Conservation (phyloP, 148 eudicot species). For the Rhododendron mucronatum region DNA sequence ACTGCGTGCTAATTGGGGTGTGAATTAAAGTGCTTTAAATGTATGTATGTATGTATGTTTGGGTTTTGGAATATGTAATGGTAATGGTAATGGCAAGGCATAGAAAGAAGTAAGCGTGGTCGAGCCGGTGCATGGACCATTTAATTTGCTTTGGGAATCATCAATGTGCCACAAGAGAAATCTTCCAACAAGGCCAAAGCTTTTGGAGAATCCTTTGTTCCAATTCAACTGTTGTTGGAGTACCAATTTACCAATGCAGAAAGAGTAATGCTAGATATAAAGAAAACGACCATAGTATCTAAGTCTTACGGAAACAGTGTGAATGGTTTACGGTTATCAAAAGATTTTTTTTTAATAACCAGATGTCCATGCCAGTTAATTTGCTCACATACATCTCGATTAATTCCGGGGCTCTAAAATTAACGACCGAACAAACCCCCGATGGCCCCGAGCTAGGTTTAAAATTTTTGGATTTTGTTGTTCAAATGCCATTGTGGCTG, state of each 20-base stretch:
- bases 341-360: too few relatives aligned
- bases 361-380: too few relatives aligned
- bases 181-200: constrained; percentile 1
- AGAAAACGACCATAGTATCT: not conserved
- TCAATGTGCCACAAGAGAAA: not conserved
- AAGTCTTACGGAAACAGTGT: not conserved
- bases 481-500: not conserved
- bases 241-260: too few relatives aligned
- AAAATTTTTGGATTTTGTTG: too few relatives aligned
- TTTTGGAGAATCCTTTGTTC: not conserved
- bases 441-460: too few relatives aligned
- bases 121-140: constrained; percentile 50
- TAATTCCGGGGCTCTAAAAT: too few relatives aligned
- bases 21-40: constrained; percentile 25
- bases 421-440: too few relatives aligned
- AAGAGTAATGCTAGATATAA: too few relatives aligned
- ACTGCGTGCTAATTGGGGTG: constrained; percentile 60
- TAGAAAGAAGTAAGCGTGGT: constrained; percentile 69
- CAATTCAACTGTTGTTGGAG: not conserved
- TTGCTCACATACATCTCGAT: too few relatives aligned
- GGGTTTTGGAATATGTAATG: not conserved
- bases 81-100: constrained; percentile 1
- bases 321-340: not conserved
- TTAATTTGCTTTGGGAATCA: constrained; percentile 36
- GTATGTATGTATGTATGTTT: not conserved